These are phyloP conservation scores for Orbilia javanica DNA, from an alignment of 2,329 filamentous ascomycete species.

Conservation along the genomic window DNA sequence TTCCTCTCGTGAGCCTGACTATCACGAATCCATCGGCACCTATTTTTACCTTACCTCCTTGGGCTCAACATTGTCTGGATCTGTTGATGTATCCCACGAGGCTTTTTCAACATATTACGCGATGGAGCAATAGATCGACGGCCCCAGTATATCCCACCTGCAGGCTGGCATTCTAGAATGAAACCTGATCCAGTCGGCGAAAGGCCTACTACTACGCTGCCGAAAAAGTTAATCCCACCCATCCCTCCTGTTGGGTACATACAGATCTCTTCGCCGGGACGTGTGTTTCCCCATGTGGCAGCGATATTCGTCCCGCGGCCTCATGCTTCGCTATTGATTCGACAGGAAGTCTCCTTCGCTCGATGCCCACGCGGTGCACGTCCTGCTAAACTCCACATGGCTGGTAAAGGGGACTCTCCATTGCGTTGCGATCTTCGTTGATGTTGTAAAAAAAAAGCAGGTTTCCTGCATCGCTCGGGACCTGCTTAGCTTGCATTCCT, in stretches of 20 bases:
- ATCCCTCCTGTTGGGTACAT: constrained; percentile 22
- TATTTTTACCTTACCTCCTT: constrained; percentile 17
- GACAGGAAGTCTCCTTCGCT: constrained; percentile 18
- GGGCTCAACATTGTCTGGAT: not conserved
- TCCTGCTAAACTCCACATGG: constrained; percentile 43
- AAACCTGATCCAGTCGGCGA: constrained; percentile 41
- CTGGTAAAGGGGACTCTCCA: constrained; percentile 7
- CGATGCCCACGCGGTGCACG: constrained; percentile 10
- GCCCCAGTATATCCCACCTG: constrained; percentile 33
- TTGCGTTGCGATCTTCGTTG: constrained; percentile 40
- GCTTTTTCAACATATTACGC: constrained; percentile 16
- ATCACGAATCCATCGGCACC: constrained; percentile 6
- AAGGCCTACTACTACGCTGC: constrained; percentile 45
- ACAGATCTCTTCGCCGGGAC: constrained; percentile 31
- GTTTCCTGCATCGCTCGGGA: constrained; percentile 25
- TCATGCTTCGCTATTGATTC: constrained; percentile 47
- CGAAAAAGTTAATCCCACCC: constrained; percentile 31
- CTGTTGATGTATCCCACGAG: constrained; percentile 25
- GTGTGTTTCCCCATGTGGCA: constrained; percentile 35
- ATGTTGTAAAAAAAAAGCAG: constrained; percentile 21
- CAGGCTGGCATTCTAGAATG: constrained; percentile 50
- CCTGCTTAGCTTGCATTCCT: constrained; percentile 16
- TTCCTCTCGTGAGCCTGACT: constrained; percentile 3
- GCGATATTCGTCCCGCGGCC: constrained; percentile 40
- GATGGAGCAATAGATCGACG: constrained; percentile 33